A percentile compares a stretch with the other conserved stretches of the same genome.
These are phyloP conservation scores for Dendrobium officinale DNA, from an alignment of 106 monocot species.

Conservation along the genomic window DNA sequence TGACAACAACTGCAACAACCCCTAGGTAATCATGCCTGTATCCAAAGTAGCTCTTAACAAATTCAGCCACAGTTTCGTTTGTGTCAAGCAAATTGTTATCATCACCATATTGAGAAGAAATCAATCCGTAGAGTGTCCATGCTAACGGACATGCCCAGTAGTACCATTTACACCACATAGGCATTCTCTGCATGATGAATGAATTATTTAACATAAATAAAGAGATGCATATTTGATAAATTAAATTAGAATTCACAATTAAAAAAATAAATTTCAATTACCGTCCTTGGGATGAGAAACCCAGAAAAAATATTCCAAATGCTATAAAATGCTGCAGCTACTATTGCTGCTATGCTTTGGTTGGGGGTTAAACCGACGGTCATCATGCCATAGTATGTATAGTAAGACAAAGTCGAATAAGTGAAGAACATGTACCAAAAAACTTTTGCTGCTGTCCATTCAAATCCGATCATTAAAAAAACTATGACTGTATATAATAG, in stretches of 20 bases:
- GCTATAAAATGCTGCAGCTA: conserved; percentile 30
- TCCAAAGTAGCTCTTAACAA: conserved; percentile 40
- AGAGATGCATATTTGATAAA: neutral
- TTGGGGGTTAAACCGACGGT: conserved; percentile 39
- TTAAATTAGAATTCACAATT: neutral
- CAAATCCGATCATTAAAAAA: conserved; percentile 52
- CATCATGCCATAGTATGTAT: conserved; percentile 62
- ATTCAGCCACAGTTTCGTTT: conserved; percentile 18
- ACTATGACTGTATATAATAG: conserved; percentile 33
- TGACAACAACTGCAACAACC: conserved; percentile 33
- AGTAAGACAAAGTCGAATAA: conserved; percentile 50
- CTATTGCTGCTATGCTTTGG: conserved; percentile 32
- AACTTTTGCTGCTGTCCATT: conserved; percentile 51
- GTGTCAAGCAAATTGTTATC: neutral
- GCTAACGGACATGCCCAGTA: conserved; percentile 49
- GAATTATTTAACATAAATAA: no score
- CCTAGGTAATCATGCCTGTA: conserved; percentile 58
- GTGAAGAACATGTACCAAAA: conserved; percentile 21
- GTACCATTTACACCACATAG: conserved; percentile 89
- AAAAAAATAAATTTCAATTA: conserved; percentile 6
- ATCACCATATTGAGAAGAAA: conserved; percentile 62
- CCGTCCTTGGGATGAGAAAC: conserved; percentile 33
- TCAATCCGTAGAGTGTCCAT: conserved; percentile 57
- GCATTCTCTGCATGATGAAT: conserved; percentile 47
- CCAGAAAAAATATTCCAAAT: conserved; percentile 47